These are phyloP conservation scores for Phellinidium pouzarii DNA, from an alignment of 1,284 basidiomycete genomes.

Conservation along the genomic window DNA sequence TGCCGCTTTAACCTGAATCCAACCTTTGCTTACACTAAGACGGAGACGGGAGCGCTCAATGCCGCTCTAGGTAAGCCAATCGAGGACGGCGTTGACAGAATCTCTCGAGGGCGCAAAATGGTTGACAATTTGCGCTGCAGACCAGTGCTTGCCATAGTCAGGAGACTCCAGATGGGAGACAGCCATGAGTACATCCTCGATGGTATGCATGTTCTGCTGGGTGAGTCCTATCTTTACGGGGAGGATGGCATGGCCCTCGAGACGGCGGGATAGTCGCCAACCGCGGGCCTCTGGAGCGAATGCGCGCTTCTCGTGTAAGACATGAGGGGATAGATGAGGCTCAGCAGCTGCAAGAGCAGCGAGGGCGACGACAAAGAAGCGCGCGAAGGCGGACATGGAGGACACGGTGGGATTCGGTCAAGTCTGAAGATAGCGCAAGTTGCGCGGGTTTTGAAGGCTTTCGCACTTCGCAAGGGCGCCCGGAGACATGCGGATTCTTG, in stretches of 20 bases:
- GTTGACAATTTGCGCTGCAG: conserved; percentile 29
- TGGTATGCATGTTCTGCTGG: conserved; percentile 32
- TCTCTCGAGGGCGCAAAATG: conserved; percentile 35
- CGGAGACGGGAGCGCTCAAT: conserved; percentile 28
- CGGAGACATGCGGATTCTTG: not conserved
- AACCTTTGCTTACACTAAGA: conserved; percentile 31
- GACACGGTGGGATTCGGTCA: not conserved
- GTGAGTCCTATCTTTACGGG: conserved; percentile 30
- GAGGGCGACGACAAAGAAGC: not conserved
- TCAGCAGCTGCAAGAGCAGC: not conserved
- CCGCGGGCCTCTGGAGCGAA: conserved; percentile 12
- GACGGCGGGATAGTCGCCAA: conserved; percentile 15
- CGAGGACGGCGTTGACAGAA: conserved; percentile 30
- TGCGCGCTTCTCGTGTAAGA: conserved; percentile 16
- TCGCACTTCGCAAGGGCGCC: not conserved
- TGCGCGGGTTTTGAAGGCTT: not conserved
- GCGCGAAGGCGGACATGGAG: conserved; percentile 2
- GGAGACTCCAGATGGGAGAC: conserved; percentile 33
- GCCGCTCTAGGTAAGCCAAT: conserved; percentile 35
- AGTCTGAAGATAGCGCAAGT: not conserved
- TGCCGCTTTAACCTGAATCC: conserved; percentile 36
- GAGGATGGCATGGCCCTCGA: conserved; percentile 13
- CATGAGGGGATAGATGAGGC: conserved; percentile 14
- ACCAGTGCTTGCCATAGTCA: conserved; percentile 34
- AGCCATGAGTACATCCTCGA: conserved; percentile 32